Base-by-base conservation (phyloP, 78 protist species). In the Capsaspora owczarzaki region DNA sequence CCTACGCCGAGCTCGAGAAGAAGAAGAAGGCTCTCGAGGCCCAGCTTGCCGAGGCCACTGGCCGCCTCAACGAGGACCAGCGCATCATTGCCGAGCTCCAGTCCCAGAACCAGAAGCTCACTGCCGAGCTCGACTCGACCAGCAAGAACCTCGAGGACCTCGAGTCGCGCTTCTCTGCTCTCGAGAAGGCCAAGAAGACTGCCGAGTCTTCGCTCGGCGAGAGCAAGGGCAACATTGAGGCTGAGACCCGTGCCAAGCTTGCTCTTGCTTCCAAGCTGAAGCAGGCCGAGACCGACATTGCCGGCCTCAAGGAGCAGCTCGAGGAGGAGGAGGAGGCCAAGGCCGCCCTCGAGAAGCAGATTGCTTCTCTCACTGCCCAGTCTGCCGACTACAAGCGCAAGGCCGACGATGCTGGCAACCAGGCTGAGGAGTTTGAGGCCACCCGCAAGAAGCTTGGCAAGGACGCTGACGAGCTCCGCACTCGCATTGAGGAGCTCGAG, bases 171-270 rank as follows among this genome's bases (percentile, higher is more conserved):
- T 10, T 63, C 78, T 49, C 23, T 31, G 80, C 74, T n/a, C 33
- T 33, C 46, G 75, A 40, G 72, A 29, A 63, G 41, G 72, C 35
- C 49, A 8, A 4, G 85, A 8, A 47, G 63, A 22, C 27, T 33
- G 35, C 37, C 23, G 63, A 38, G 35, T 5, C 20, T 35, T 49
- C 76, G 75, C 49, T 77, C 40, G 53, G 77, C 44, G 68, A 53
- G 27, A 22, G 37, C 16, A 4, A 29, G 41, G 66, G 61, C 1
- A 20, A 37, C 35, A 78, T 78, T 10, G 81, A 61, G 44, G 85
- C 76, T 29, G 82, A 83, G 77, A 77, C 63, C 40, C 82, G 82
- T 61, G 78, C 78, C 69, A 74, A 83, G 76, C 76, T 76, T 37
- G 46, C 61, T 0, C 74, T 83, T 1, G 53, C 35, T 20, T 31